phyloP scores from a whole-genome alignment of 2,329 filamentous ascomycete genomes.

The Leptographium wingfieldii region DNA sequence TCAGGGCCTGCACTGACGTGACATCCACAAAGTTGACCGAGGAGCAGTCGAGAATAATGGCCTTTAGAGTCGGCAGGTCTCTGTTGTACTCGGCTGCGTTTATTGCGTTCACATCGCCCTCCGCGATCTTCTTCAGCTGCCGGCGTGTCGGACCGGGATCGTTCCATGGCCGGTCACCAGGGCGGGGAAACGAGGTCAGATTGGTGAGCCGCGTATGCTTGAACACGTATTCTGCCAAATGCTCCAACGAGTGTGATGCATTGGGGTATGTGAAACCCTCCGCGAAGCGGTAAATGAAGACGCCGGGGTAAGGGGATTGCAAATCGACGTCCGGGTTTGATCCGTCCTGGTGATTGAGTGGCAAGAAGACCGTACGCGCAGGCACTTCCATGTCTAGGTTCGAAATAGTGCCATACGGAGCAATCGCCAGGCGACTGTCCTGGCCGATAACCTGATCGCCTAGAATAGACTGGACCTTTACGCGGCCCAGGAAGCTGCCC shows the following conservation, averaged over 20 bases:
- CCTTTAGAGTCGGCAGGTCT: slow-evolving; percentile 24
- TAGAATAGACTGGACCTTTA: slow-evolving; percentile 73
- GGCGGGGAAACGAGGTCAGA: slow-evolving; percentile 47
- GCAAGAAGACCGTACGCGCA: slow-evolving; percentile 71
- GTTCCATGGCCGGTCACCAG: slow-evolving; percentile 86
- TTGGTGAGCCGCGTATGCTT: slow-evolving; percentile 65
- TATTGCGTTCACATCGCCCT: slow-evolving; percentile 9
- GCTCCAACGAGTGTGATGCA: slow-evolving; percentile 75
- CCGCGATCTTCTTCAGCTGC: slow-evolving; percentile 18
- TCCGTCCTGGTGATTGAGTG: slow-evolving; percentile 76
- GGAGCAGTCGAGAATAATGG: slow-evolving; percentile 45
- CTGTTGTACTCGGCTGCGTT: slow-evolving; percentile 10
- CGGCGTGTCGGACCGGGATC: slow-evolving; percentile 62
- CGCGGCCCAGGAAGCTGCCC: slow-evolving; percentile 71
- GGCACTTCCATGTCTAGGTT: slow-evolving; percentile 30
- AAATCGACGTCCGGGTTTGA: slow-evolving; percentile 75
- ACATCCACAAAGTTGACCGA: slow-evolving; percentile 45
- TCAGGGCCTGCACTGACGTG: slow-evolving; percentile 42
- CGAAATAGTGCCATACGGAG: slow-evolving; percentile 43
- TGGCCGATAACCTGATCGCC: slow-evolving; percentile 60
- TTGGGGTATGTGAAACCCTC: slow-evolving; percentile 97
- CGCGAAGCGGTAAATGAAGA: slow-evolving; percentile 91
- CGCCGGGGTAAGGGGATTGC: slow-evolving; percentile 73
- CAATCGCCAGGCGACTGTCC: slow-evolving; percentile 32
- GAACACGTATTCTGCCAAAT: slow-evolving; percentile 57